Conservation (phyloP, 306 rosid species). For the Quercus dentata region DNA sequence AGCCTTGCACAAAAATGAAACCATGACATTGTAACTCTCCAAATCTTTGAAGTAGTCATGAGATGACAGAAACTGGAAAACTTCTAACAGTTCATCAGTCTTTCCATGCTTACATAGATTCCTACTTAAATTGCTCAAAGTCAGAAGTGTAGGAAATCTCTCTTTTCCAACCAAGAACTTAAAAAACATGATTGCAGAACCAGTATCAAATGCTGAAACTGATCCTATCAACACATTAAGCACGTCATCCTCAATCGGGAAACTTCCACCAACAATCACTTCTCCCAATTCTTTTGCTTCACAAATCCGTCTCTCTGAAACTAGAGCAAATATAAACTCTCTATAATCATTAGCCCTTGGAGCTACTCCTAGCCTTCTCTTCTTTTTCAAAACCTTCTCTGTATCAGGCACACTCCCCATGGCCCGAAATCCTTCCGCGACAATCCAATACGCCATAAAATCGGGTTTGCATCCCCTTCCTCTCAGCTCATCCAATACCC, state of each 20-base stretch:
- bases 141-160: slow-evolving; percentile 57
- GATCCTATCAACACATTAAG: slow-evolving; percentile 71
- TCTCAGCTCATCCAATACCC: slow-evolving; percentile 62
- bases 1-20: slow-evolving; percentile 69
- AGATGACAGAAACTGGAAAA: slow-evolving; percentile 42
- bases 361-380: slow-evolving; percentile 91
- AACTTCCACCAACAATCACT: slow-evolving; percentile 65
- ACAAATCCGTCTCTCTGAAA: slow-evolving; percentile 44
- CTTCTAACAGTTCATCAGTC: slow-evolving; percentile 58
- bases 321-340: slow-evolving; percentile 54
- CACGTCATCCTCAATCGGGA: slow-evolving; percentile 73
- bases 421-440: slow-evolving; percentile 48
- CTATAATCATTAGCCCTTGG: slow-evolving; percentile 67
- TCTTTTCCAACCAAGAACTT: slow-evolving; percentile 64
- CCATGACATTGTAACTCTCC: slow-evolving; percentile 69
- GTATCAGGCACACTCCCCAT: slow-evolving; percentile 53
- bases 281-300: slow-evolving; percentile 79
- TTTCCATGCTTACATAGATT: slow-evolving; percentile 55
- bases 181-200: slow-evolving; percentile 57
- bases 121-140: slow-evolving; percentile 65
- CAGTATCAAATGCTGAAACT: slow-evolving; percentile 54
- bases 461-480: slow-evolving; percentile 79
- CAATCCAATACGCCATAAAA: slow-evolving; percentile 85
- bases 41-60: slow-evolving; percentile 57
- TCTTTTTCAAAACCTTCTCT: slow-evolving; percentile 76